Evolutionary conservation across 164 flowering plant genomes (phyloP), one percentile per base, ranked within the genome.

Genomic region (Macadamia integrifolia): DNA sequence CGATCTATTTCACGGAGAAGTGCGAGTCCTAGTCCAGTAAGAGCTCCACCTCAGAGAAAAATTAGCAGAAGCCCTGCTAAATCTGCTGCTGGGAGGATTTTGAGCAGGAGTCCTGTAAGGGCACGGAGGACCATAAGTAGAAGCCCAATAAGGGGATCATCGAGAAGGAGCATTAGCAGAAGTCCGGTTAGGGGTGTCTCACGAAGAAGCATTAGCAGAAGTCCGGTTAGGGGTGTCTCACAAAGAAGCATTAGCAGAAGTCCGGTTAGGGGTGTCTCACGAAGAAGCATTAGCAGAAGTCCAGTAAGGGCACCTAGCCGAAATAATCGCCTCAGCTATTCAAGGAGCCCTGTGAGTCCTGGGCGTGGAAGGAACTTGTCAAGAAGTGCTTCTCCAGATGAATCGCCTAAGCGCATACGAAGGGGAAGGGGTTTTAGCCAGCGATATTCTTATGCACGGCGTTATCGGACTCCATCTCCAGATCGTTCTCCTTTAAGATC

Each of bases 351-450:
- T 49, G 81, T 61, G 35, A 84, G 84, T 63, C 83, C 85, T 48
- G 76, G 61, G 50, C 90, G 87, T 9, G 78, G 77, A 18, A 83
- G 88, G 74, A 92, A 93, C 74, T 68, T 77, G 66, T 93, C 98
- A 18, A 88, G 93, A 82, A 94, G 99, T 76, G 81, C 63, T 68
- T 87, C 97, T 0, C 91, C 88, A 9, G 92, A 84, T 81, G 93
- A 85, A 13, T 90, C 98, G 1, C 93, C 97, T 15, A 95, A 88
- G 80, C 97, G 96, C 59, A 83, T 92, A 32, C 80, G 98, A 69
- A 86, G 97, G 74, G 99, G 99, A 0, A 79, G 98, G 8, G 99
- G 99, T 66, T 95, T 95, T 67, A 95, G 97, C 71, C 79, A 95
- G 58, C 80, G 93, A 12, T 95, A 85, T 78, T 88, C 98, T 12